Conservation (phyloP, 768 basidiomycete genomes). For the Mycena amicta region DNA sequence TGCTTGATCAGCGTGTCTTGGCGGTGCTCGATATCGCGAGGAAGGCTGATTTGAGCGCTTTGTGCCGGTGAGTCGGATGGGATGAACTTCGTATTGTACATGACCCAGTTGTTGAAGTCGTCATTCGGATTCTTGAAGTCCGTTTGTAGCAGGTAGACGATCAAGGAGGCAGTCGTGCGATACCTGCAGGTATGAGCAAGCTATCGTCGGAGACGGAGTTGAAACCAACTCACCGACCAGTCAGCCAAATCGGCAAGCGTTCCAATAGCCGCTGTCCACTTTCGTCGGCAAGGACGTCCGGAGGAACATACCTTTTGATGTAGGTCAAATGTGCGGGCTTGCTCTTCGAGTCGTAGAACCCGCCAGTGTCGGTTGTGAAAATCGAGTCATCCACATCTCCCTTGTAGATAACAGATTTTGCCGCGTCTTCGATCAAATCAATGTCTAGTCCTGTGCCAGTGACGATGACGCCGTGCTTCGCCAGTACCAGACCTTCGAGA, state of each 20-base stretch:
- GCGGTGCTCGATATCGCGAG: neutral
- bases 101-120: neutral
- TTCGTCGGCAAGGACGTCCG: neutral
- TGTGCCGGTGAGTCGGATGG: neutral
- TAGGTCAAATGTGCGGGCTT: neutral
- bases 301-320: neutral
- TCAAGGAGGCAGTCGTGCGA: neutral
- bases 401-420: neutral
- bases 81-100: neutral
- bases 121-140: neutral
- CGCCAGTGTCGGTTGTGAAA: neutral
- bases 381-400: neutral
- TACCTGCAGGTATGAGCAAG: neutral
- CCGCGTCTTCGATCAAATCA: neutral
- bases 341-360: neutral
- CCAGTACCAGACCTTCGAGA: neutral
- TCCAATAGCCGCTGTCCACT: neutral
- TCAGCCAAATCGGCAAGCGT: neutral
- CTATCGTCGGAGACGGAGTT: neutral
- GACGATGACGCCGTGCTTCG: neutral
- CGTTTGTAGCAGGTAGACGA: neutral
- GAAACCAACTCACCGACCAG: neutral
- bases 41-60: neutral
- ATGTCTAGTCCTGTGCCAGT: neutral
- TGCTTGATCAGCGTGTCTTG: neutral